Base-by-base conservation (phyloP, 2,329 filamentous ascomycete species). In the Phoma herbarum region DNA sequence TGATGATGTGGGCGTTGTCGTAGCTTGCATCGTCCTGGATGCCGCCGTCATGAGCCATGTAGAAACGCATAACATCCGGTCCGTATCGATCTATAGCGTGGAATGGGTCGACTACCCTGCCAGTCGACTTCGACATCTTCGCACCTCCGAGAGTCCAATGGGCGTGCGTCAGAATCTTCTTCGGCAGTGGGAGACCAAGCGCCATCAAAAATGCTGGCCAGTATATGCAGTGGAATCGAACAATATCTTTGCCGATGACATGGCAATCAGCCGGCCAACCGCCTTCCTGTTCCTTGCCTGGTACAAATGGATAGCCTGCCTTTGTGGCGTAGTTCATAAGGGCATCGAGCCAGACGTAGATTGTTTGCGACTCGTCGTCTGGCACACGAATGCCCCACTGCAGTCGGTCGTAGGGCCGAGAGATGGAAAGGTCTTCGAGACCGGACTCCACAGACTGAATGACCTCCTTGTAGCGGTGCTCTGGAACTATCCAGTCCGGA, bases 321-420 rank as follows among this genome's bases (percentile, higher is more conserved):
- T 89, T 92, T 16, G 93, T 97, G 50, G 95, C 80, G 75, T 99
- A 99, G 77, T 97, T 99, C 70, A 98, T 85, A 28, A 99, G 85
- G 1, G 95, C 95, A 78, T 99, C 96, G 0, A 99, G 85, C 95
- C 95, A 99, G 29, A 99, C 96, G 72, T 99, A 99, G 57, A 99
- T 94, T 2, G 93, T 98, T 77, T 98, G 95, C 18, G 82, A 86
- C 0, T 85, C 81, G 70, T 99, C 95, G 52, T 88, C 89, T 0
- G 95, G 95, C 25, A 97, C 95, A 7, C 84, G 88, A 56, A 99
- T 90, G 3, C 95, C 95, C 95, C 95, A 99, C 23, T 82, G 85
- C 39, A 98, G 78, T 46, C 95, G 86, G 53, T 89, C 86, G 3
- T 85, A 82, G 0, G 95, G 95, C 26, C 96, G 85, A 2, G 94